Evolutionary conservation across 73 alveolate genomes (phyloP), one percentile per base, ranked within the genome.

Genomic region (Symbiodinium pilosum): DNA sequence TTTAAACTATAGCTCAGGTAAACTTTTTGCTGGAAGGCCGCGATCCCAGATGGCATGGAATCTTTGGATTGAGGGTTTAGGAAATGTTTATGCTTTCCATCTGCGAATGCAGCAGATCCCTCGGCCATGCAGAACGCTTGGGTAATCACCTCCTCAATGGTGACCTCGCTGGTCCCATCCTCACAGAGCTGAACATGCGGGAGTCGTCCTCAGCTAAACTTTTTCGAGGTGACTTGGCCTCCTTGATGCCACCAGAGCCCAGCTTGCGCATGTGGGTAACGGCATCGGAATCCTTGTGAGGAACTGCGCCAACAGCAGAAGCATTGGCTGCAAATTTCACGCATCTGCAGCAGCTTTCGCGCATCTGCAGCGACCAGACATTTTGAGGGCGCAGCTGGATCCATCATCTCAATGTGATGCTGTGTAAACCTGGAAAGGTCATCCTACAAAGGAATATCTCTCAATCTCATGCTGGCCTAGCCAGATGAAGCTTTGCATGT

Each of bases 351-450:
- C 18, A 30, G 16, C 36, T 30, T n/a, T 18, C 32, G n/a, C 87
- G 40, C 54, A 24, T 14, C 34, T 40, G 34, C 32, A 69, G 12
- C 14, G 86, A 24, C 24, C 38, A 34, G 85, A 38, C 91, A 14
- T 3, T 56, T 30, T 75, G 7, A 21, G 32, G 21, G 40, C 36
- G 8, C 91, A 41, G 51, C 98, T 2, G 98, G 98, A 71, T 92
- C 91, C 98, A 92, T 92, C 98, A 92, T 92, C 92, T 92, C 98
- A n/a, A 92, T 73, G 43, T 92, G 98, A 47, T 92, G 98, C 98
- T 92, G 98, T 21, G 98, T 92, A 83, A 92, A 92, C 98, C 98
- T 92, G 64, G n/a, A n/a, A n/a, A n/a, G n/a, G n/a, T n/a, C n/a
- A n/a, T n/a, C n/a, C n/a, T n/a, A n/a, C n/a, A n/a, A n/a, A n/a